phyloP scores from a whole-genome alignment of 208 protist genomes.

The Acanthamoeba triangularis region DNA sequence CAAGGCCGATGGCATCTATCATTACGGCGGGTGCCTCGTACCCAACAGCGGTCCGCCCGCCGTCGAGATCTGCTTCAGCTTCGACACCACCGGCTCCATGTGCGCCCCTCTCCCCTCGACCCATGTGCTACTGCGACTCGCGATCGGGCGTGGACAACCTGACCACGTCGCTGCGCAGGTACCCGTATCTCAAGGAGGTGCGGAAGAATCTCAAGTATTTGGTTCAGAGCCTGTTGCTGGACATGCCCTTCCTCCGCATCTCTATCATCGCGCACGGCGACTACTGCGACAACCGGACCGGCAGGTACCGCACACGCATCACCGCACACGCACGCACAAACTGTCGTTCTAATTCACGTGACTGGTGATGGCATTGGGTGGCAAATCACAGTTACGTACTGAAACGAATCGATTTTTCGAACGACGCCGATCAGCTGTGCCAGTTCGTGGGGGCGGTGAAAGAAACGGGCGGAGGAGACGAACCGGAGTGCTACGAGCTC shows the following conservation, averaged over 20 bases:
- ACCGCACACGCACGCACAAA: too few relatives aligned
- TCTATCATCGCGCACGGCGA: conserved; percentile 74
- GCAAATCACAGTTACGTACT: conserved; percentile 72
- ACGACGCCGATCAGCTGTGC: conserved; percentile 63
- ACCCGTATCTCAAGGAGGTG: conserved; percentile 61
- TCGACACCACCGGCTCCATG: conserved; percentile 76
- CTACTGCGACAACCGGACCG: conserved; percentile 55
- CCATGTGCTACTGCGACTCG: too few relatives aligned
- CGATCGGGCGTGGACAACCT: too few relatives aligned
- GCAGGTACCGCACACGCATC: not conserved
- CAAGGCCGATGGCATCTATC: conserved; percentile 46
- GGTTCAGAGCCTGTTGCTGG: conserved; percentile 67
- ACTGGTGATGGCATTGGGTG: too few relatives aligned
- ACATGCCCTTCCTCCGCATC: conserved; percentile 76
- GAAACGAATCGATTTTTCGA: conserved; percentile 75
- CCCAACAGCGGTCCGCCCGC: conserved; percentile 40
- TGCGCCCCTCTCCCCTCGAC: not conserved
- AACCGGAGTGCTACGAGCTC: conserved; percentile 75
- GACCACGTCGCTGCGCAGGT: conserved; percentile 13
- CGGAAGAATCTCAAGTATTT: conserved; percentile 71
- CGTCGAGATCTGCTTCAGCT: conserved; percentile 76
- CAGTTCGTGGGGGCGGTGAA: conserved; percentile 30
- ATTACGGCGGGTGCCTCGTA: conserved; percentile 23
- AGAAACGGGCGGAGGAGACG: conserved; percentile 19
- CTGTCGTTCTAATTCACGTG: too few relatives aligned